Base-by-base conservation (phyloP, 2,329 filamentous ascomycete species). In the Penicillium oxalicum region DNA sequence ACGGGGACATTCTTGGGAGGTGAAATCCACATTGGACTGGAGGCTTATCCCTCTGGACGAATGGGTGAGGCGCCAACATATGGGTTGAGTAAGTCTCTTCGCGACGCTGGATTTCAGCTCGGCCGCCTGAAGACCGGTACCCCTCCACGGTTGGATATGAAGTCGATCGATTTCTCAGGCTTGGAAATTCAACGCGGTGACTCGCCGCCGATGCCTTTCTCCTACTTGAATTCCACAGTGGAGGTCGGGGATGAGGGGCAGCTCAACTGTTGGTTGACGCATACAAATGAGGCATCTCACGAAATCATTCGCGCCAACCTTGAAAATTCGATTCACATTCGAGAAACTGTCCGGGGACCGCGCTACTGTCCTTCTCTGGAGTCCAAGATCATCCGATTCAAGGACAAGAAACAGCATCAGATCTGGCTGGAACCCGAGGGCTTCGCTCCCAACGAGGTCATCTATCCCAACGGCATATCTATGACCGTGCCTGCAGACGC, bases 361-460 rank as follows among this genome's bases (percentile, higher is more conserved):
- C 80, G 93, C 51, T 98, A 98, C 65, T 98, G 93, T 62, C 93
- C 93, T 2, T 97, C 91, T 0, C 74, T 98, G 4, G 93, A 98
- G 70, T 90, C 90, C 12, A 98, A 98, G 69, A 79, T 98, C 43
- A 85, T 96, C 39, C 83, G 88, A 7, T 98, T 98, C 64, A 77
- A 82, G 4, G 79, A 93, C 54, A 93, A 90, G 65, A 74, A 83
- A 18, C 78, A 77, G 5, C 93, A 98, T 61, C 88, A 95, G 56
- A 86, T 98, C 47, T 98, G 93, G 93, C 81, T 98, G 11, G 93
- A 98, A 67, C 93, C 91, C 0, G 93, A 98, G 74, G 93, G 93
- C 2, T 94, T 96, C 61, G 81, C 91, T 18, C 71, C 72, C 54
- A 94, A 82, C 64, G 82, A 94, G 57, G 78, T 95, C 39, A 84